These are phyloP conservation scores for Alopecurus myosuroides DNA, from an alignment of 176 grass and related monocot species.

Conservation along the genomic window DNA sequence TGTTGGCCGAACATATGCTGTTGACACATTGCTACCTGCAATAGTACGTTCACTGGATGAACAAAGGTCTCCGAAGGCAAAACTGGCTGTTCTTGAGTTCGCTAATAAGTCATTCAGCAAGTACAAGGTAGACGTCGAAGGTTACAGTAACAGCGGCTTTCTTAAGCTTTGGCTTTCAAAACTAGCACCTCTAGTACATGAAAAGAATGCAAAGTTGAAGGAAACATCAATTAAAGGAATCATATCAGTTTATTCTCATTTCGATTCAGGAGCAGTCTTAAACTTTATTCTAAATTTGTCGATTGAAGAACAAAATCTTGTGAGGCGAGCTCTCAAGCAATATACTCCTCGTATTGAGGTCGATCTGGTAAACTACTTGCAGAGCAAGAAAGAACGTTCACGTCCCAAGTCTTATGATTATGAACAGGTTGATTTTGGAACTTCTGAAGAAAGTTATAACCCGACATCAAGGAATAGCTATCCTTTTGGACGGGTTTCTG, in stretches of 20 bases:
- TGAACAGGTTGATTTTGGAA: conserved; percentile 73
- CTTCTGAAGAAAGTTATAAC: conserved; percentile 73
- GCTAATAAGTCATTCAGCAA: conserved; percentile 75
- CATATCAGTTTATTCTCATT: conserved; percentile 84
- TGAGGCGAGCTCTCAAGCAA: conserved; percentile 81
- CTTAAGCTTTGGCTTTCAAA: conserved; percentile 93
- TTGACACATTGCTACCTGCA: conserved; percentile 81
- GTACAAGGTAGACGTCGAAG: conserved; percentile 57
- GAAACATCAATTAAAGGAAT: conserved; percentile 84
- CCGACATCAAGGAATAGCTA: conserved; percentile 44
- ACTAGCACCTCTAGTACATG: conserved; percentile 75
- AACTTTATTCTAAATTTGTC: conserved; percentile 87
- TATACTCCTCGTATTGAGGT: conserved; percentile 91
- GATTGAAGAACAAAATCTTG: conserved; percentile 73
- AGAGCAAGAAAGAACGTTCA: conserved; percentile 88
- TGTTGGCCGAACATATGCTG: conserved; percentile 64
- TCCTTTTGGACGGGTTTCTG: conserved; percentile 56
- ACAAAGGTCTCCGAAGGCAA: conserved; percentile 83
- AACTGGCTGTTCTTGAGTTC: conserved; percentile 81
- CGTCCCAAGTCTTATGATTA: conserved; percentile 81
- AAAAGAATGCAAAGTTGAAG: conserved; percentile 87
- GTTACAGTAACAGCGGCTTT: conserved; percentile 72
- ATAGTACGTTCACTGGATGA: conserved; percentile 88
- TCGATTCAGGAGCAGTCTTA: conserved; percentile 70
- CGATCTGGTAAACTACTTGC: conserved; percentile 87